Evolutionary conservation across 2,329 filamentous ascomycete species (phyloP).

Genomic region (Ophiocordyceps unilateralis): DNA sequence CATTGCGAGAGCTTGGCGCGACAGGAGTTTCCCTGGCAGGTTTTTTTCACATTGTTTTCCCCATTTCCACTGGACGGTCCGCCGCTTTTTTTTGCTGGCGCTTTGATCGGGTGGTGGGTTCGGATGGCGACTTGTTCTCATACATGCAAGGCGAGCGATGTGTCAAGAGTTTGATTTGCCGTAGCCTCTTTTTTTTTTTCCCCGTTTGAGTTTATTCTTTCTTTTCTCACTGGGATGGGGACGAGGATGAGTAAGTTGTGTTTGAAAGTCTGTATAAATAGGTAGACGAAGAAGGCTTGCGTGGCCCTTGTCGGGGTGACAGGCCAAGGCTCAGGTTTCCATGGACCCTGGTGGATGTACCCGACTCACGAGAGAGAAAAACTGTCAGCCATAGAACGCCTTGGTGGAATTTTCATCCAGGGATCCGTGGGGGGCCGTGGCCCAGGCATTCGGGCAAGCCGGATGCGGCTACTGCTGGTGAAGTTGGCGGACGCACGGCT

Average conservation of each 20-base stretch:
- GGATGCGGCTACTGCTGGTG: background rate
- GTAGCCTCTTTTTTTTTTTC: background rate
- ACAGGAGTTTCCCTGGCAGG: background rate
- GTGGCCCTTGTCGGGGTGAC: too few relatives aligned
- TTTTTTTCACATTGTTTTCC: background rate
- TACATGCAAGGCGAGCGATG: background rate
- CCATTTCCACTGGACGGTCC: too few relatives aligned
- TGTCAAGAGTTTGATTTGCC: background rate
- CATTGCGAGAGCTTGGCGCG: background rate
- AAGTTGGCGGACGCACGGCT: background rate
- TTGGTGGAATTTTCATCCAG: background rate
- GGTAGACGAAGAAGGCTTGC: too few relatives aligned
- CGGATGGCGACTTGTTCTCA: background rate
- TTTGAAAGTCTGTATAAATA: too few relatives aligned
- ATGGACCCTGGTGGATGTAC: too few relatives aligned
- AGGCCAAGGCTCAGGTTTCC: too few relatives aligned
- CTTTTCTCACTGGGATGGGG: too few relatives aligned
- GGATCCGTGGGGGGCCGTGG: background rate
- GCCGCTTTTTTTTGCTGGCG: background rate
- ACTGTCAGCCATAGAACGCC: background rate
- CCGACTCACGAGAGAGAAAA: background rate
- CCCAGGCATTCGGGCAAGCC: background rate
- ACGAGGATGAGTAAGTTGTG: too few relatives aligned
- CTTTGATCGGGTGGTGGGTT: background rate
- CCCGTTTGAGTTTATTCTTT: background rate